phyloP scores from a whole-genome alignment of 306 rosid species.

The Cucurbita maxima region DNA sequence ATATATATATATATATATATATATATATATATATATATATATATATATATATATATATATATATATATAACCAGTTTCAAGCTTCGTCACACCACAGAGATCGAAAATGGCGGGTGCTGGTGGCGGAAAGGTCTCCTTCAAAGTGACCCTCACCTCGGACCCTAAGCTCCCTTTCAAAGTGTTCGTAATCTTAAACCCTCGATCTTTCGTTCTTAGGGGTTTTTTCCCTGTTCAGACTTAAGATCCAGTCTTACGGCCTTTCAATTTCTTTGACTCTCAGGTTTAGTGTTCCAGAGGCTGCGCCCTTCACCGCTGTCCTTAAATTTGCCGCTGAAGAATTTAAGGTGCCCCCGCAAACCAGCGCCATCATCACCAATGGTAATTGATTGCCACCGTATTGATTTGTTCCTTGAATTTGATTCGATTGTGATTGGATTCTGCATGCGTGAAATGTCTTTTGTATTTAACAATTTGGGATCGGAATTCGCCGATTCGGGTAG shows the following conservation, averaged over 20 bases:
- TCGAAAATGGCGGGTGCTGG: constrained; percentile 41
- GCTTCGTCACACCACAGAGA: neutral
- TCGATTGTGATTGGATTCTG: neutral
- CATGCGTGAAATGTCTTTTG: neutral
- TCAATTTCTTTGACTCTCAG: constrained; percentile 19
- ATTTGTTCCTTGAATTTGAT: neutral
- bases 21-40: no score
- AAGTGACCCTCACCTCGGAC: constrained; percentile 96
- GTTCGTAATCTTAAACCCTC: constrained; percentile 15
- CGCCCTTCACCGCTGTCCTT: constrained; percentile 95
- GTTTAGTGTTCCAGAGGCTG: constrained; percentile 95
- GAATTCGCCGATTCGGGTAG: neutral
- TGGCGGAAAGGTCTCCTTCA: constrained; percentile 97
- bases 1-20: no score
- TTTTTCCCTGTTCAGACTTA: neutral
- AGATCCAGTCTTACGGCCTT: neutral
- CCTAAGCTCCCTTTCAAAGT: constrained; percentile 97
- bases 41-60: no score
- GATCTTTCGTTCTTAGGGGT: neutral
- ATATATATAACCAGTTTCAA: neutral
- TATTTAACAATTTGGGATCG: neutral
- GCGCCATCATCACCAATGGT: constrained; percentile 98
- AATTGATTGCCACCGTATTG: neutral
- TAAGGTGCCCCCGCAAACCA: constrained; percentile 97
- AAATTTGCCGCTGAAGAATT: constrained; percentile 95